phyloP scores from a whole-genome alignment of 495 filamentous ascomycete species.

The Entonaema liquescens region DNA sequence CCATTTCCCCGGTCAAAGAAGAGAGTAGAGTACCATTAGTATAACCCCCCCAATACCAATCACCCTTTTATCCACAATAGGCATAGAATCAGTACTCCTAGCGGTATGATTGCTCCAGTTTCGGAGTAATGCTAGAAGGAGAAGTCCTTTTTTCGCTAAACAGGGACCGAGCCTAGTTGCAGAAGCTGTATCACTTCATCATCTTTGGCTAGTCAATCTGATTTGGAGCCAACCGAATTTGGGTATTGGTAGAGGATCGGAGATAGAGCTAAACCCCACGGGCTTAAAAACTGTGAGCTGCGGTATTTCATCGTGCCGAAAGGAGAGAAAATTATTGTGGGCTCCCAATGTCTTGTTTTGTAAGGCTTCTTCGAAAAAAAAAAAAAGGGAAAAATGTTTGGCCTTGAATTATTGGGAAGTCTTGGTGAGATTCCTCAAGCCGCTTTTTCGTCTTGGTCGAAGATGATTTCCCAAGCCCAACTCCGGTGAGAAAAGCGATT shows the following conservation, averaged over 20 bases:
- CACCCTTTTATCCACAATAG: conserved; percentile 31
- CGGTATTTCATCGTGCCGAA: conserved; percentile 35
- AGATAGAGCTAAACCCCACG: conserved; percentile 23
- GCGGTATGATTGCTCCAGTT: background rate
- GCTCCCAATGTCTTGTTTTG: conserved; percentile 2
- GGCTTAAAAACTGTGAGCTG: conserved; percentile 12
- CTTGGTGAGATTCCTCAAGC: conserved; percentile 1
- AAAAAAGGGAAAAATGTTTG: background rate
- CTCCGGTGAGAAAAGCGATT: conserved; percentile 62
- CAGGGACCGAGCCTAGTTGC: conserved; percentile 25
- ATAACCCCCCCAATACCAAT: conserved; percentile 5
- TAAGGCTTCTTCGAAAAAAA: background rate
- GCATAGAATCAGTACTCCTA: conserved; percentile 1
- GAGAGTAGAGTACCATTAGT: background rate
- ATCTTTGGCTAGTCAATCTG: conserved; percentile 33
- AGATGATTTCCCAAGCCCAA: conserved; percentile 53
- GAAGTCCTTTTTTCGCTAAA: conserved; percentile 14
- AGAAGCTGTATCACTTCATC: background rate
- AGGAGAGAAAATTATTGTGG: background rate
- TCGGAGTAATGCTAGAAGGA: conserved; percentile 15
- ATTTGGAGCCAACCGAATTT: background rate
- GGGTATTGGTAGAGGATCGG: background rate
- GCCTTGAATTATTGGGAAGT: background rate
- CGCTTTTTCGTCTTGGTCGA: conserved; percentile 21
- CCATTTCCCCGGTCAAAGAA: conserved; percentile 6